phyloP scores from a whole-genome alignment of 2,329 filamentous ascomycete genomes.

The Diplodia sapinea region DNA sequence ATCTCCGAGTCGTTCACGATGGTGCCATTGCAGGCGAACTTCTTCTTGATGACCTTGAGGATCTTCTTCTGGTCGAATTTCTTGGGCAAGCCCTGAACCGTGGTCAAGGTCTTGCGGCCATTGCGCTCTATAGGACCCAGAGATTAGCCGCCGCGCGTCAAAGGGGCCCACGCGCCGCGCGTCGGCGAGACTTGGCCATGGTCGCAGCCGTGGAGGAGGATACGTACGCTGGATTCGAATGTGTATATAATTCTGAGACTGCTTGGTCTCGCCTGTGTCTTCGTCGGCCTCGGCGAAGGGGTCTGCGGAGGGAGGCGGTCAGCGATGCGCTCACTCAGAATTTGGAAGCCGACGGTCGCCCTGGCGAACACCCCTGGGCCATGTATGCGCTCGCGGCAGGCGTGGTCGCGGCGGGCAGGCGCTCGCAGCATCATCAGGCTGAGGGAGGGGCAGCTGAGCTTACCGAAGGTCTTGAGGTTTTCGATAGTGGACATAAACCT shows the following conservation, averaged over 20 bases:
- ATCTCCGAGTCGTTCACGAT: slow-evolving; percentile 95
- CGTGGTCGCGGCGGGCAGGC: background rate
- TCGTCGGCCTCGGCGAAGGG: slow-evolving; percentile 99
- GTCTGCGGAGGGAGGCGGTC: slow-evolving; percentile 57
- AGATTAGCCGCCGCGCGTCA: slow-evolving; percentile 41
- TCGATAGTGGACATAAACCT: slow-evolving; percentile 95
- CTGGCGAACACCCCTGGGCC: background rate
- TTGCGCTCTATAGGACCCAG: slow-evolving; percentile 78
- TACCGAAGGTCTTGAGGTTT: slow-evolving; percentile 96
- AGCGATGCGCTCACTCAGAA: background rate
- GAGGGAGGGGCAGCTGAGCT: slow-evolving; percentile 35
- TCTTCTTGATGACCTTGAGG: slow-evolving; percentile 99
- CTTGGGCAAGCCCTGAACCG: slow-evolving; percentile 97
- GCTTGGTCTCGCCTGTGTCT: slow-evolving; percentile 92
- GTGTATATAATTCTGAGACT: slow-evolving; percentile 98
- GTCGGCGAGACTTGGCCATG: slow-evolving; percentile 6
- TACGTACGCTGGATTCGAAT: slow-evolving; percentile 98
- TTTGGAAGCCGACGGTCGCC: background rate
- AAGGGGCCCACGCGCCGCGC: slow-evolving; percentile 7
- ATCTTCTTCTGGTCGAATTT: slow-evolving; percentile 99
- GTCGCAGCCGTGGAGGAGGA: slow-evolving; percentile 21
- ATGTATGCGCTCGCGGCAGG: background rate
- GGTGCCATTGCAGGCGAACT: slow-evolving; percentile 99
- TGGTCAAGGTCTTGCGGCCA: slow-evolving; percentile 99
- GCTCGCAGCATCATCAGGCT: slow-evolving; percentile 16